These are phyloP conservation scores for Hygrophila difformis DNA, from an alignment of 257 asterid genomes.

Conservation along the genomic window DNA sequence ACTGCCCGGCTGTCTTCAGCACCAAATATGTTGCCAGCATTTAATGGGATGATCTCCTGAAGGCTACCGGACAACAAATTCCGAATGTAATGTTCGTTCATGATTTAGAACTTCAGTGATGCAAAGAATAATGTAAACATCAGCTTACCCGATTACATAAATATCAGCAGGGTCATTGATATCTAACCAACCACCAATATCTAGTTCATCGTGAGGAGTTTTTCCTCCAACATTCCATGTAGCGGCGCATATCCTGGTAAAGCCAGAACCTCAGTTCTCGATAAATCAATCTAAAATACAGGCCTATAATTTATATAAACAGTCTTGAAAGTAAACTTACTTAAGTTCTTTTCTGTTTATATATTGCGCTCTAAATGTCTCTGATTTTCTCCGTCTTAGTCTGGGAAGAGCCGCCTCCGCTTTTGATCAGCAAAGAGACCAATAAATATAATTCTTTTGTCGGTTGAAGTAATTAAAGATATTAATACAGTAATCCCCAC, in stretches of 20 bases:
- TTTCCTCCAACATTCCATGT: conserved; percentile 87
- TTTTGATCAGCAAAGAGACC: conserved; percentile 5
- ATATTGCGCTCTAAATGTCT: conserved; percentile 80
- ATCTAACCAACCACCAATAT: conserved; percentile 71
- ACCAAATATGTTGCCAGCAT: conserved; percentile 91
- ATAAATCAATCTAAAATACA: not conserved
- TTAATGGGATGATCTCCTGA: conserved; percentile 94
- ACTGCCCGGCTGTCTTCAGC: conserved; percentile 88
- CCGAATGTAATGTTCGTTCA: not conserved
- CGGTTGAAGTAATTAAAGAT: not conserved
- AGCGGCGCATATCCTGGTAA: conserved; percentile 41
- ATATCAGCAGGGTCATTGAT: conserved; percentile 76
- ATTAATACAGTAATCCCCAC: not conserved
- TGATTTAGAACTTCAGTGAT: not conserved
- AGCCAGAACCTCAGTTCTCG: not conserved
- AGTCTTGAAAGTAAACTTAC: conserved; percentile 33
- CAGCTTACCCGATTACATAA: conserved; percentile 76
- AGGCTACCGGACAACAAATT: conserved; percentile 36
- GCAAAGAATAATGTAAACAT: not conserved
- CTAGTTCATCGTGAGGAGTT: conserved; percentile 65
- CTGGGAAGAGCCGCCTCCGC: conserved; percentile 58
- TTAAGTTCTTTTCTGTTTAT: conserved; percentile 66
- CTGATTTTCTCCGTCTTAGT: conserved; percentile 75
- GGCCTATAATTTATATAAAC: not conserved
- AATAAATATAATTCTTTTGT: not conserved